These are phyloP conservation scores for Petunia secreta DNA, from an alignment of 257 asterid species.

Conservation along the genomic window DNA sequence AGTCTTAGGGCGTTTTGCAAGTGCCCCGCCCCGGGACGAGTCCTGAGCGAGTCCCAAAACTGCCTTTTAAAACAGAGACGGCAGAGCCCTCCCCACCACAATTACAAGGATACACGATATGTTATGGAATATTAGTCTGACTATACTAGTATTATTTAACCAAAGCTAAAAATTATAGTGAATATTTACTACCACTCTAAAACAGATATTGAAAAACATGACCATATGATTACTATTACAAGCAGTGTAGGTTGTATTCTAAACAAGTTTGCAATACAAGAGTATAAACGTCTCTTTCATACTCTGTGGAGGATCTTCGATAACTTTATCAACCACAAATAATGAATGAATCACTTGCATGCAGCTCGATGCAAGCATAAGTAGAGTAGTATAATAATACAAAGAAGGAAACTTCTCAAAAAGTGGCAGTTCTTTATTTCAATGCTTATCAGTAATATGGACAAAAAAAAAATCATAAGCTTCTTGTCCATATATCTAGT, in stretches of 20 bases:
- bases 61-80: no score
- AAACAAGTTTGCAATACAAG: background rate
- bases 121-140: background rate
- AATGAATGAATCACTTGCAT: background rate
- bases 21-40: no score
- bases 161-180: background rate
- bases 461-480: background rate
- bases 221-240: background rate
- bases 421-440: background rate
- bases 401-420: slow-evolving; percentile 14
- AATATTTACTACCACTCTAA: background rate
- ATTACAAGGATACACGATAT: background rate
- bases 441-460: background rate
- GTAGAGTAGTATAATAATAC: background rate
- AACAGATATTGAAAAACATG: background rate
- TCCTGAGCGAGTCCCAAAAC: no score
- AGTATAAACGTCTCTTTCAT: background rate
- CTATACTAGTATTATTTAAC: background rate
- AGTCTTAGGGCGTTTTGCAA: no score
- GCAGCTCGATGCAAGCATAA: background rate
- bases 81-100: no score
- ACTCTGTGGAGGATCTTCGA: background rate
- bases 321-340: background rate
- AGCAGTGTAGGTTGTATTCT: background rate
- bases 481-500: background rate